These are phyloP conservation scores for Zopfochytrium polystomum DNA, from an alignment of 371 early-diverging fungal species.

Conservation along the genomic window DNA sequence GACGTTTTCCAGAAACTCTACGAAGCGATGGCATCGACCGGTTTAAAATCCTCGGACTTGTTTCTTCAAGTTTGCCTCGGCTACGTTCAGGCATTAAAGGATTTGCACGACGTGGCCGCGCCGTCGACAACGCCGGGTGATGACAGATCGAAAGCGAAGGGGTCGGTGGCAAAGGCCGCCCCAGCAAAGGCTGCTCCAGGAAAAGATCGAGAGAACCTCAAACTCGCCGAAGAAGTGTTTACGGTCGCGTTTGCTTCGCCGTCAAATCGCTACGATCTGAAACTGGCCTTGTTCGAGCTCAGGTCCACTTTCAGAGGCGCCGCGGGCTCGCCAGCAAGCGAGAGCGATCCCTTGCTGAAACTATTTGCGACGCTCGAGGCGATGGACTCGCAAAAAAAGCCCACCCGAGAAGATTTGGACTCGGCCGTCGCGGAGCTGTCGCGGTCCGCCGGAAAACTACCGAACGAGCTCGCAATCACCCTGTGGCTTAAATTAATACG, in stretches of 20 bases:
- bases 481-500: slow-evolving; percentile 20
- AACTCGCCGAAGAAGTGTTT: slow-evolving; percentile 16
- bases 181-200: neutral
- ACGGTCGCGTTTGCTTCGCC: slow-evolving; percentile 8
- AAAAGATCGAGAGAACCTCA: neutral
- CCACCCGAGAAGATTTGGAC: slow-evolving; percentile 18
- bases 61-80: slow-evolving; percentile 18
- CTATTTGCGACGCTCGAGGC: slow-evolving; percentile 13
- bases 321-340: neutral
- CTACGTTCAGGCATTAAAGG: slow-evolving; percentile 14
- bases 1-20: slow-evolving; percentile 20
- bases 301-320: slow-evolving; percentile 2
- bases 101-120: slow-evolving; percentile 4
- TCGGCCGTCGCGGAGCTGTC: slow-evolving; percentile 6
- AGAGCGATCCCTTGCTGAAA: slow-evolving; percentile 15
- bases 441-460: neutral
- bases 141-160: slow-evolving; percentile 1
- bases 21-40: slow-evolving; percentile 13
- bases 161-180: neutral
- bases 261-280: slow-evolving; percentile 10
- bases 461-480: slow-evolving; percentile 1
- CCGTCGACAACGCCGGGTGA: neutral
- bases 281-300: slow-evolving; percentile 18
- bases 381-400: slow-evolving; percentile 17
- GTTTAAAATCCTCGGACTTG: slow-evolving; percentile 4